These are phyloP conservation scores for Hortaea werneckii DNA, from an alignment of 2,329 filamentous ascomycete genomes.

Conservation along the genomic window DNA sequence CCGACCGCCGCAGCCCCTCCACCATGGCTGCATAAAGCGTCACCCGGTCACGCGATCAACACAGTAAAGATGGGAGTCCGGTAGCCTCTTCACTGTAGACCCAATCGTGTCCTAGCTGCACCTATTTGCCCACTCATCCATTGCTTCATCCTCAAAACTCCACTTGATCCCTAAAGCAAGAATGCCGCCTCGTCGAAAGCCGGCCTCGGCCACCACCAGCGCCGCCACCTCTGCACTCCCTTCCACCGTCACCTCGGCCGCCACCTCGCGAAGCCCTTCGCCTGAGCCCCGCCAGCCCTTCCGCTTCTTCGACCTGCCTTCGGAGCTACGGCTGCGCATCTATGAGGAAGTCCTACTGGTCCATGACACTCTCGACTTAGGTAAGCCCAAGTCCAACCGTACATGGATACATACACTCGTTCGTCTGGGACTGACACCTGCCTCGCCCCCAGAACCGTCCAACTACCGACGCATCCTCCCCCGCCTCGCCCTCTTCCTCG, in stretches of 20 bases:
- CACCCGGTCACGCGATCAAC: conserved; percentile 23
- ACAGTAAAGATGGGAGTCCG: neutral
- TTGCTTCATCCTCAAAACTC: conserved; percentile 4
- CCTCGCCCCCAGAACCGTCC: conserved; percentile 45
- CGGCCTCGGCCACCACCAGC: neutral
- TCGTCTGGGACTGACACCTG: neutral
- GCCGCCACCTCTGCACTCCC: conserved; percentile 2
- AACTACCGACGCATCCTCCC: conserved; percentile 54
- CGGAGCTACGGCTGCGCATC: conserved; percentile 59
- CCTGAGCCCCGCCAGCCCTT: conserved; percentile 36
- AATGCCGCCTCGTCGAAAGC: neutral
- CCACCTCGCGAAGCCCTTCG: conserved; percentile 14
- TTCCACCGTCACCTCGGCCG: conserved; percentile 13
- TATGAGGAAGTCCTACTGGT: conserved; percentile 54
- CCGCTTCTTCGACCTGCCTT: conserved; percentile 56
- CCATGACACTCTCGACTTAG: conserved; percentile 51
- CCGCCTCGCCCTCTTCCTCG: conserved; percentile 49
- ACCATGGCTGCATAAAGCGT: conserved; percentile 33
- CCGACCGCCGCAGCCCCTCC: conserved; percentile 14
- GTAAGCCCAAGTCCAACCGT: conserved; percentile 8
- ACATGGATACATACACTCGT: neutral
- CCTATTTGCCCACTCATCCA: neutral
- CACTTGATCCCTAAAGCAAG: too few relatives aligned
- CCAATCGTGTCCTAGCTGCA: too few relatives aligned
- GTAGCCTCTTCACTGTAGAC: neutral